Percentiles rank a stretch among this genome's conserved stretches.
phyloP scores from a whole-genome alignment of 495 filamentous ascomycete species.

The Aeminium ludgeri region DNA sequence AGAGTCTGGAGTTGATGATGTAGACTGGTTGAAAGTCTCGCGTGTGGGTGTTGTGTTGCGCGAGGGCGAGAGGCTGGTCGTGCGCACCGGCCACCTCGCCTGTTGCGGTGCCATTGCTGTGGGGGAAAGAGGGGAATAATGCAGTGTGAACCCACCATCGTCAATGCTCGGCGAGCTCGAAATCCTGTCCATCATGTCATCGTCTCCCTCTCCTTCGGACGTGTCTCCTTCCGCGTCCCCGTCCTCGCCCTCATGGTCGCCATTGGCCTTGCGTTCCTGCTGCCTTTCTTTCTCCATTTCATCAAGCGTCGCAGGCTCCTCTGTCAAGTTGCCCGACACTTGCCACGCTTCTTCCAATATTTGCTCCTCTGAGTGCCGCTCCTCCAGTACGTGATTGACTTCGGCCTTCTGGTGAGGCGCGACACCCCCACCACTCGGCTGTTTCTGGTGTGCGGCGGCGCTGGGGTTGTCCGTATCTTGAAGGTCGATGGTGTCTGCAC shows the following conservation, averaged over 20 bases:
- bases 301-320: slow-evolving; percentile 25
- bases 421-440: slow-evolving; percentile 38
- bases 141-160: slow-evolving; percentile 61
- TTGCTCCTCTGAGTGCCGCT: slow-evolving; percentile 48
- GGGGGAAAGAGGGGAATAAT: slow-evolving; percentile 15
- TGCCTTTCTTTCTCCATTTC: slow-evolving; percentile 7
- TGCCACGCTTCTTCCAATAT: slow-evolving; percentile 31
- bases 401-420: slow-evolving; percentile 77
- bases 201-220: slow-evolving; percentile 62
- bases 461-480: slow-evolving; percentile 70
- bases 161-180: slow-evolving; percentile 96
- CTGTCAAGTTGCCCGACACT: slow-evolving; percentile 32
- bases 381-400: slow-evolving; percentile 60
- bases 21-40: slow-evolving; percentile 14
- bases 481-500: slow-evolving; percentile 90
- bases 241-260: slow-evolving; percentile 24
- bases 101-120: neutral
- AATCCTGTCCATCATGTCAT: slow-evolving; percentile 90
- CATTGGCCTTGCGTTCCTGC: slow-evolving; percentile 10
- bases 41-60: slow-evolving; percentile 9
- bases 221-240: slow-evolving; percentile 54
- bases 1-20: slow-evolving; percentile 12
- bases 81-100: slow-evolving; percentile 17
- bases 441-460: slow-evolving; percentile 57
- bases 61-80: slow-evolving; percentile 19